Base-by-base conservation (phyloP, 2,329 filamentous ascomycete genomes). In the Fusarium sp. region DNA sequence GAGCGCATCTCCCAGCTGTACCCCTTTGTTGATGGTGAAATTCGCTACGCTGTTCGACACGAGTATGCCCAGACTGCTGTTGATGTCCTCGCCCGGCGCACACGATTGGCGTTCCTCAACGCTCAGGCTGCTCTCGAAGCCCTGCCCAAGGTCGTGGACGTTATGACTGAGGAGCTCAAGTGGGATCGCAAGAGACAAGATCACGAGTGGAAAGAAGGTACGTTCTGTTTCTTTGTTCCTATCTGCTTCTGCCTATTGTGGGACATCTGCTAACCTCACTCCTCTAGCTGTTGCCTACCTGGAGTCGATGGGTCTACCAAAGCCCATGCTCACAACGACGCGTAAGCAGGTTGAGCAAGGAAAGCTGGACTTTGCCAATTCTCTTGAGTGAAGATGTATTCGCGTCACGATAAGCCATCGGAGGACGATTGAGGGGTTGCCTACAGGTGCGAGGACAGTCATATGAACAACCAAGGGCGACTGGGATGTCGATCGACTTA, bases 61-160 rank as follows among this genome's bases (percentile, higher is more conserved):
- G 96, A 98, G 85, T 97, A 97, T 80, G 96, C 96, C 5, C 94
- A 97, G 83, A 97, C 94, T 4, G 94, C 95, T 2, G 92, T 95
- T 18, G 95, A 98, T 81, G 93, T 98, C 14, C 87, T 98, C 56
- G 95, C 95, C 4, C 90, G 96, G 68, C 89, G 95, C 71, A 98
- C 94, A 45, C 88, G 96, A 66, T 85, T 98, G 66, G 94, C 95
- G 10, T 98, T 98, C 86, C 85, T 98, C 76, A 98, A 98, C 81
- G 95, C 95, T 6, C 94, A 98, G 83, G 95, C 95, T 13, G 93
- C 95, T 1, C 90, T 98, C 11, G 95, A 98, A 84, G 92, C 95
- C 2, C 88, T 98, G 54, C 95, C 96, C 6, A 89, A 85, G 67
- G 91, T 98, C 67, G 97, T 98, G 79, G 95, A 98, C 81, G 89